A percentile compares a stretch with the other conserved stretches of the same genome.
phyloP scores from a whole-genome alignment of 2,329 filamentous ascomycete species.

The Trichothecium roseum region DNA sequence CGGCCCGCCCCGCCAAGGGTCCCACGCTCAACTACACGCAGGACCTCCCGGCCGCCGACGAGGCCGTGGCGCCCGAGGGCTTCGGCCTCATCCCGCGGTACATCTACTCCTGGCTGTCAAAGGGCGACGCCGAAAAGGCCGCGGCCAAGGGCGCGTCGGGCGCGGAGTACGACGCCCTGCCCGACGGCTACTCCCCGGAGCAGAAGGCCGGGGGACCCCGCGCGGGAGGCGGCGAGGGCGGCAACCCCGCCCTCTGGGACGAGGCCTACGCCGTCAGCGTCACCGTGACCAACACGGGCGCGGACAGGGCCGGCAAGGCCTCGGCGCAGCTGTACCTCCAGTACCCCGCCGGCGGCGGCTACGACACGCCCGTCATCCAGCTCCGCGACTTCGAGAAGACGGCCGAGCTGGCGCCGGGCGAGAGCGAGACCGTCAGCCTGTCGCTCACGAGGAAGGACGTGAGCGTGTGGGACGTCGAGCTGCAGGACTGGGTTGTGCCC shows the following conservation, averaged over 20 bases:
- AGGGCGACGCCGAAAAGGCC: slow-evolving; percentile 27
- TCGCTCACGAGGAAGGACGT: slow-evolving; percentile 56
- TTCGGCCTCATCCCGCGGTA: slow-evolving; percentile 55
- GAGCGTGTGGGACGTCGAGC: slow-evolving; percentile 59
- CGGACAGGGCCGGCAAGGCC: slow-evolving; percentile 28
- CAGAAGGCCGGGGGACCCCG: slow-evolving; percentile 30
- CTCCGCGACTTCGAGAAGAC: slow-evolving; percentile 67
- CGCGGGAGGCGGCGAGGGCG: slow-evolving; percentile 60
- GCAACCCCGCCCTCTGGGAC: slow-evolving; percentile 57
- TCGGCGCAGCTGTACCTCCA: slow-evolving; percentile 36
- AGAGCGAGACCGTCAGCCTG: slow-evolving; percentile 43
- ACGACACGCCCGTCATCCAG: slow-evolving; percentile 58
- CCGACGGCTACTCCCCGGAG: slow-evolving; percentile 49
- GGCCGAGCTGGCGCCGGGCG: slow-evolving; percentile 37
- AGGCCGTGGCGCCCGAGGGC: slow-evolving; percentile 46
- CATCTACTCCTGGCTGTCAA: slow-evolving; percentile 56
- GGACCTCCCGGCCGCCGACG: slow-evolving; percentile 39
- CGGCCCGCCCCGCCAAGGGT: slow-evolving; percentile 21
- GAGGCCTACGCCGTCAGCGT: slow-evolving; percentile 30
- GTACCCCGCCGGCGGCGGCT: slow-evolving; percentile 22
- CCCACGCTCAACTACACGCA: slow-evolving; percentile 36
- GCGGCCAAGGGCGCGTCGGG: slow-evolving; percentile 19
- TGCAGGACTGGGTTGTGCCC: slow-evolving; percentile 57
- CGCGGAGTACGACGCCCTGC: slow-evolving; percentile 46
- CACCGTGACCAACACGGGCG: slow-evolving; percentile 43